Conservation (phyloP, 305 asterid genomes). For the Andrographis paniculata region DNA sequence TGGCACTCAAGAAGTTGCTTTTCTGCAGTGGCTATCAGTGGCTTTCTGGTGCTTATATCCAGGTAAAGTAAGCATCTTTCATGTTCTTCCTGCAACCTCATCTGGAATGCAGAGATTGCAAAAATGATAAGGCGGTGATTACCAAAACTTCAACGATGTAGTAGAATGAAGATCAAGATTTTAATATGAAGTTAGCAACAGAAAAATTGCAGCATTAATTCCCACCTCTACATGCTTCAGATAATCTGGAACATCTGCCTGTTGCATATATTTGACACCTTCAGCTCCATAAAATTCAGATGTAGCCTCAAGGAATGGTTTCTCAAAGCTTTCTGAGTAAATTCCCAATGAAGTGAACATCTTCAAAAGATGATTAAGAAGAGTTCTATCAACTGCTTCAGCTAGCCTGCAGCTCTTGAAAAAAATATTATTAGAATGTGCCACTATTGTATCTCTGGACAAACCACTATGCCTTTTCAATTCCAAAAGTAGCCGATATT, state of each 20-base stretch:
- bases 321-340: constrained; percentile 89
- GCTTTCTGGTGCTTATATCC: constrained; percentile 81
- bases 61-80: constrained; percentile 88
- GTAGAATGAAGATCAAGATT: not conserved
- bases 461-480: not conserved
- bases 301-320: constrained; percentile 87
- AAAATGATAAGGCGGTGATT: not conserved
- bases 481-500: not conserved
- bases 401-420: constrained; percentile 40
- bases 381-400: constrained; percentile 93
- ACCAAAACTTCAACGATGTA: not conserved
- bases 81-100: constrained; percentile 94
- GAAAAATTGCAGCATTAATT: constrained; percentile 15
- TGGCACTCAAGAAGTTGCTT: constrained; percentile 83
- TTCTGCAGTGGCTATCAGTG: constrained; percentile 85
- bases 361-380: constrained; percentile 93
- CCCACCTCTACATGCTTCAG: constrained; percentile 89
- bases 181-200: constrained; percentile 1
- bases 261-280: constrained; percentile 96
- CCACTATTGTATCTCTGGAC: constrained; percentile 8
- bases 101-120: constrained; percentile 30
- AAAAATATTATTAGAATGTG: not conserved
- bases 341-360: constrained; percentile 98
- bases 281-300: constrained; percentile 97
- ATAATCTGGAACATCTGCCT: constrained; percentile 89